Evolutionary conservation across 2,329 filamentous ascomycete genomes (phyloP), one percentile per base, ranked within the genome.

Genomic region (Aspergillus luchuensis): DNA sequence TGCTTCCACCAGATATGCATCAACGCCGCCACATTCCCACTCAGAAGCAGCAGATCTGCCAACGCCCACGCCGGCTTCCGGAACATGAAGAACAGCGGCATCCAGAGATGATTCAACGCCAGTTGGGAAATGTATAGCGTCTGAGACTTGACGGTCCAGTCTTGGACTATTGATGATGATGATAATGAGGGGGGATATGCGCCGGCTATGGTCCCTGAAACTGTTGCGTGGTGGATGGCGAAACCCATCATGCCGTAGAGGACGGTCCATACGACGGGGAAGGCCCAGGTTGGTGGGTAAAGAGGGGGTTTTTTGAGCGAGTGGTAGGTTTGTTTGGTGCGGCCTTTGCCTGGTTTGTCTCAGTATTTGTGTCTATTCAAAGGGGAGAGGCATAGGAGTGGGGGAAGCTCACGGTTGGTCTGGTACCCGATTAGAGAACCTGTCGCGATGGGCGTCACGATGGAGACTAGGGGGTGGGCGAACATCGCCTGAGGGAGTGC

Each of bases 41-140:
- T 81, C 8, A 97, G 81, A 0, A 88, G 83, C 28, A 91, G 78
- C 54, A 96, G 89, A 73, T 97, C 91, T 28, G 84, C 83, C 6
- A 91, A 87, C 3, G 93, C 92, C 71, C 87, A 85, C 56, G 89
- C 82, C 1, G 92, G 92, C 15, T 86, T 85, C 65, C 89, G 88
- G 54, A 89, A 72, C n/a, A 85, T 84, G 73, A 97, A 97, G 84
- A 97, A 97, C 10, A 97, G 84, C 11, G 94, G 94, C 85, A 92
- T 97, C 91, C 91, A 98, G 57, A 89, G 76, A 30, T 96, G 81
- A 75, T 97, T 97, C 55, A 97, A 82, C 10, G 84, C 90, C 6
- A 97, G 87, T 78, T 97, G 93, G 61, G 92, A 82, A 2, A 90
- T 91, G 81, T 97, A 97, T 30, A 97, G 83, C 0, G 89, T 91